Base-by-base conservation (phyloP, 768 basidiomycete genomes). In the Mycena olivaceomarginata region DNA sequence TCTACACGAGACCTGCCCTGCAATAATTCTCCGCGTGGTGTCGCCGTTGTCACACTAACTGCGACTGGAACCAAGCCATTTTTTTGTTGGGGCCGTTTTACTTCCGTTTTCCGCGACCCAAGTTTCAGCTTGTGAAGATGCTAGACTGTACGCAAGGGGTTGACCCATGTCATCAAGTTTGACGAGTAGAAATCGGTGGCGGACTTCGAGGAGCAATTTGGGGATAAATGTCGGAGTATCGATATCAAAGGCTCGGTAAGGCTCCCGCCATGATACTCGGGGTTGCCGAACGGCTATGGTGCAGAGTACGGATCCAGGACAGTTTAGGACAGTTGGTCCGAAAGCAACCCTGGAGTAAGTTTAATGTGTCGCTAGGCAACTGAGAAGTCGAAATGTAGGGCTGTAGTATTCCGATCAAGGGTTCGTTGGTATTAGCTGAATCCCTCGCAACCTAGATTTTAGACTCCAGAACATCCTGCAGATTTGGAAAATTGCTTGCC, bases 181-280 rank as follows among this genome's bases (percentile, higher is more conserved):
- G 48, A 51, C 48, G 48, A 51, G 48, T 8, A 51, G 48, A 51
- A 51, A 51, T 16, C 48, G 48, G 48, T n/a, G n/a, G n/a, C 48
- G 48, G 48, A 51, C 48, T 51, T 51, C 48, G 48, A 51, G 48
- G 48, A 51, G 48, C 48, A 51, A 51, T 51, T 51, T 51, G 48
- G 48, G 48, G 48, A 51, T 51, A 51, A 51, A 51, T 8, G 48
- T 51, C 48, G 48, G 48, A 25, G 25, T 25, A 25, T 25, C 25
- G 25, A 25, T 25, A 25, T 25, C 25, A 25, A 25, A 25, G 25
- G 25, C 25, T 25, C 48, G 48, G 48, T 51, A 11, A 51, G 48
- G 48, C 16, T 51, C 48, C 48, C 48, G 48, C 48, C 48, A 16
- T 51, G 48, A 51, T 51, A 51, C 48, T 51, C 48, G 48, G 11